These are phyloP conservation scores for Diaporthe aspalathi DNA, from an alignment of 2,329 filamentous ascomycete genomes.

Conservation along the genomic window DNA sequence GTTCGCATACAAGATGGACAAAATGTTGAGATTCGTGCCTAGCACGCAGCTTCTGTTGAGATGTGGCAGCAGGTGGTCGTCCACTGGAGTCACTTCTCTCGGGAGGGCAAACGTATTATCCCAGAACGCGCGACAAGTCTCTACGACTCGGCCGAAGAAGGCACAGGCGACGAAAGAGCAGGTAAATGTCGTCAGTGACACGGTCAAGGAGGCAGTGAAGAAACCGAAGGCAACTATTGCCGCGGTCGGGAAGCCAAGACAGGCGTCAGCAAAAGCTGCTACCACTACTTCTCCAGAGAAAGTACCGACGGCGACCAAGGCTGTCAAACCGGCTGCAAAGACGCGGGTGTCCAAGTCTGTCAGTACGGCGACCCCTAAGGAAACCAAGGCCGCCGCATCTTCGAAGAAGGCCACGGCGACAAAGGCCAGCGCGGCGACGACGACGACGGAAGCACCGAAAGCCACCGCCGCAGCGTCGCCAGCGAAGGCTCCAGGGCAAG, in stretches of 20 bases:
- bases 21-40: conserved; percentile 31
- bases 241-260: conserved; percentile 19
- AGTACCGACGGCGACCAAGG: background rate
- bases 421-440: background rate
- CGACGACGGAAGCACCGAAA: background rate
- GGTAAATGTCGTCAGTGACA: background rate
- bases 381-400: background rate
- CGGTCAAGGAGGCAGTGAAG: conserved; percentile 18
- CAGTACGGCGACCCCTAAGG: background rate
- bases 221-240: conserved; percentile 6
- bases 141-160: conserved; percentile 36
- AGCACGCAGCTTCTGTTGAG: conserved; percentile 31
- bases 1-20: background rate
- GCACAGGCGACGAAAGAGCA: conserved; percentile 31
- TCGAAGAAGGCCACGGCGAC: background rate
- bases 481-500: conserved; percentile 2
- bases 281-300: background rate
- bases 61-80: conserved; percentile 26
- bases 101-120: background rate
- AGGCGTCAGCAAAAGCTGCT: conserved; percentile 20
- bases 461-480: background rate
- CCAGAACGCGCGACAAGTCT: conserved; percentile 30
- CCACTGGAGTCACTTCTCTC: conserved; percentile 11
- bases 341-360: background rate
- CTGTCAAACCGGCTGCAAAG: conserved; percentile 10